Percentiles rank a stretch among this genome's conserved stretches.
phyloP scores from a whole-genome alignment of 257 asterid species.

The Przewalskia tangutica region DNA sequence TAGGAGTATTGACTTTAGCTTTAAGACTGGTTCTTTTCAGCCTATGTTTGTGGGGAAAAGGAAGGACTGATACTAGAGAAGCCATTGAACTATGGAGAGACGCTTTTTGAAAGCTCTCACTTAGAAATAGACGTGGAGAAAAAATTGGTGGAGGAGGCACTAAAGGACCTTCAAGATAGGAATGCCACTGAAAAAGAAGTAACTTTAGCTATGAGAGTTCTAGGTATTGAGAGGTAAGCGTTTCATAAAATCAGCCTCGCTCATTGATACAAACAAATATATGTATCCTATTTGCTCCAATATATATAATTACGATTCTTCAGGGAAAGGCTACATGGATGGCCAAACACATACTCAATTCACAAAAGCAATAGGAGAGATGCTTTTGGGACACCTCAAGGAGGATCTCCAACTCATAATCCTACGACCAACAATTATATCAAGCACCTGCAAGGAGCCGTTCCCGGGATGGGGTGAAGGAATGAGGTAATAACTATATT shows the following conservation, averaged over 20 bases:
- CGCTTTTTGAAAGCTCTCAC: conserved; percentile 21
- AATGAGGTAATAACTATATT: not conserved
- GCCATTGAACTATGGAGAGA: conserved; percentile 28
- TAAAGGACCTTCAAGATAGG: not conserved
- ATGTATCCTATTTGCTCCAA: not conserved
- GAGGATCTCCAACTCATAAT: not conserved
- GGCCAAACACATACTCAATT: not conserved
- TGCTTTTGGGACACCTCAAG: not conserved
- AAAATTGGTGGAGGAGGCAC: conserved; percentile 20
- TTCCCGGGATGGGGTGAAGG: not conserved
- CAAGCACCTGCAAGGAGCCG: not conserved
- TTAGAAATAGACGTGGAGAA: conserved; percentile 37
- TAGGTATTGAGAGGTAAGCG: not conserved
- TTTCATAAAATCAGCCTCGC: not conserved
- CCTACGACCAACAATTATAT: not conserved
- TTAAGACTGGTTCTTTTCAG: conserved; percentile 4
- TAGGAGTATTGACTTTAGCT: not conserved
- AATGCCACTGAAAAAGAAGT: not conserved
- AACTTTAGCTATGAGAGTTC: not conserved
- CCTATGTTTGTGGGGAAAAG: conserved; percentile 11
- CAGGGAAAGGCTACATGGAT: not conserved
- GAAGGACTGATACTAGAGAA: conserved; percentile 35
- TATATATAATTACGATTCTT: not conserved
- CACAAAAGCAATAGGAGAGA: not conserved
- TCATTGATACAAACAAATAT: not conserved